These are phyloP conservation scores for Mycena polygramma DNA, from an alignment of 768 basidiomycete species.

Conservation along the genomic window DNA sequence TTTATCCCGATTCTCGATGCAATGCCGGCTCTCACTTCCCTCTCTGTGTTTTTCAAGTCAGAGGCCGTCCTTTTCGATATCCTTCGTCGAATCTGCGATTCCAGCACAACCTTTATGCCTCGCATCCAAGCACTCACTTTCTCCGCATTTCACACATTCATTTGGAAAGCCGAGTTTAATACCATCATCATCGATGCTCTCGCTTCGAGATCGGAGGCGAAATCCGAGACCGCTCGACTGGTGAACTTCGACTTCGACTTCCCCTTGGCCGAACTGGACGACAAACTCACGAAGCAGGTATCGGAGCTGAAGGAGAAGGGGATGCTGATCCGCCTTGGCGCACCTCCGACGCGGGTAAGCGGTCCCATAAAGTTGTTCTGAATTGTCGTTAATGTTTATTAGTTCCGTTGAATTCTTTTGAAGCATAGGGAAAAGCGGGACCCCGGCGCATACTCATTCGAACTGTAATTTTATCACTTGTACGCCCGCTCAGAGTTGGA, in stretches of 20 bases:
- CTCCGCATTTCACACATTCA: background rate
- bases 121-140: background rate
- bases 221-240: background rate
- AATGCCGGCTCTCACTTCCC: slow-evolving; percentile 6
- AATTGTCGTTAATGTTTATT: background rate
- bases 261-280: background rate
- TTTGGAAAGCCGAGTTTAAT: background rate
- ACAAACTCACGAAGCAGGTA: background rate
- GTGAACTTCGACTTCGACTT: background rate
- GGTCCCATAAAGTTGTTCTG: background rate
- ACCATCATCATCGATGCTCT: background rate
- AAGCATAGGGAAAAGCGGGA: too few relatives aligned
- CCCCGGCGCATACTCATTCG: too few relatives aligned
- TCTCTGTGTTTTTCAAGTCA: background rate
- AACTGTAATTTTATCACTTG: too few relatives aligned
- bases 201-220: slow-evolving; percentile 4
- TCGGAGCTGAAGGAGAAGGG: background rate
- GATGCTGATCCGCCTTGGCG: background rate
- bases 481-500: too few relatives aligned
- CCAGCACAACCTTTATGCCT: background rate
- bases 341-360: background rate
- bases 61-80: background rate
- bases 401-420: too few relatives aligned
- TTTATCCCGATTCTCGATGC: background rate
- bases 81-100: background rate